Evolutionary conservation across 306 rosid genomes (phyloP), one percentile per base, ranked within the genome.

Genomic region (Malus orientalis): DNA sequence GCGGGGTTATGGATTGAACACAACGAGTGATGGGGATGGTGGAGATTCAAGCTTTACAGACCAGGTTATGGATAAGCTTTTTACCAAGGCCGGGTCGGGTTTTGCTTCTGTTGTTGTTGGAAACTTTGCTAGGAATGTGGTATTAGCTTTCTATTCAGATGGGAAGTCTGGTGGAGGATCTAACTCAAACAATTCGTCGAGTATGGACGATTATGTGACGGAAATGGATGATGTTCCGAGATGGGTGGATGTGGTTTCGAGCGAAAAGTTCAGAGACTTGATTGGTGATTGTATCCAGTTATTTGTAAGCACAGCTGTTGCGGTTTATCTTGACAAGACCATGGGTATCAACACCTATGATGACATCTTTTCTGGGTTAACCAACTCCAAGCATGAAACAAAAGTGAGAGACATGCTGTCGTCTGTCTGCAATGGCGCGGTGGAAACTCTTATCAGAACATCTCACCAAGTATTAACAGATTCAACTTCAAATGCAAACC

Each of bases 281-380:
- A 86, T 92, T 61, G 96, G 89, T 38, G 89, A 86, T 77, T 86
- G 87, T 27, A 85, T 95, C 22, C 95, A 90, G 79, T 42, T 88
- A 71, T 92, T 89, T 81, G 96, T 92, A 49, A 90, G 93, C 83
- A 81, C 95, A 0, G 90, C 93, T 6, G 92, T 95, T 61, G 69
- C 93, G 2, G 93, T 89, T 44, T 95, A 89, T 87, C 93, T 95
- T 23, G 98, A 95, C 68, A 95, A 90, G 81, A 95, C 97, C 2
- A 86, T 84, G 95, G 81, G 88, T 58, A 84, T 95, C 85, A 90
- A 95, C 67, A 32, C 90, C 19, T 95, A 88, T 59, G 93, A 89
- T 70, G 91, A 86, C 27, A 79, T 95, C 79, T 90, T 95, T 79
- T 78, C 92, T 49, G 96, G 97, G 16, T 68, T 95, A 59, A 90